These are phyloP conservation scores for Alternaria brassicicola DNA, from an alignment of 2,329 filamentous ascomycete species.

Conservation along the genomic window DNA sequence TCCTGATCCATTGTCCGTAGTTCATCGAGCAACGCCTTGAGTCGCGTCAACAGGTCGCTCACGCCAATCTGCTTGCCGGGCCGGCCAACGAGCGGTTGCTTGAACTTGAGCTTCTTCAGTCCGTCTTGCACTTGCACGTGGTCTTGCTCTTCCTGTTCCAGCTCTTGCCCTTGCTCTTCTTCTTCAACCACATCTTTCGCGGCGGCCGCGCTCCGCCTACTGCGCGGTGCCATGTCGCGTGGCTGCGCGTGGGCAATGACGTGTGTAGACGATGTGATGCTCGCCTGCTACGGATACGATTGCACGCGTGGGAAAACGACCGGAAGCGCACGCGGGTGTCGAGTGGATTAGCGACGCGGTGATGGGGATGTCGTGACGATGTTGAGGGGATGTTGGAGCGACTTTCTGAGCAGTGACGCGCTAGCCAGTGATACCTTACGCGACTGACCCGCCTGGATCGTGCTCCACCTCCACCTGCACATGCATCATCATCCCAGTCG, in stretches of 20 bases:
- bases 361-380: constrained; percentile 11
- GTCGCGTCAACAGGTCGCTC: constrained; percentile 77
- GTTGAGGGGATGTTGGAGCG: constrained; percentile 14
- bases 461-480: constrained; percentile 7
- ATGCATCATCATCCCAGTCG: not conserved
- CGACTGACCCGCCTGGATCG: constrained; percentile 16
- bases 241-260: constrained; percentile 29
- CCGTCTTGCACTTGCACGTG: constrained; percentile 64
- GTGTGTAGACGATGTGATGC: not conserved
- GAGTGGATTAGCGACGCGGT: constrained; percentile 20
- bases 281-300: not conserved
- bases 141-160: constrained; percentile 56
- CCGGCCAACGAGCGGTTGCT: constrained; percentile 87
- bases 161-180: constrained; percentile 35
- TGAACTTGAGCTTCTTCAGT: constrained; percentile 68
- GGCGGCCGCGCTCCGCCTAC: constrained; percentile 46
- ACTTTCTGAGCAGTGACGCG: constrained; percentile 25
- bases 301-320: constrained; percentile 7
- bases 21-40: constrained; percentile 82
- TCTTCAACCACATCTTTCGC: constrained; percentile 38
- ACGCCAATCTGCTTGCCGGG: constrained; percentile 88
- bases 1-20: constrained; percentile 87
- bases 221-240: constrained; percentile 49
- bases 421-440: constrained; percentile 22
- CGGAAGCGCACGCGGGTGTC: constrained; percentile 11